Evolutionary conservation across 139 green algal genomes (phyloP), one percentile per base, ranked within the genome.

Genomic region (Coccomyxa sp.): DNA sequence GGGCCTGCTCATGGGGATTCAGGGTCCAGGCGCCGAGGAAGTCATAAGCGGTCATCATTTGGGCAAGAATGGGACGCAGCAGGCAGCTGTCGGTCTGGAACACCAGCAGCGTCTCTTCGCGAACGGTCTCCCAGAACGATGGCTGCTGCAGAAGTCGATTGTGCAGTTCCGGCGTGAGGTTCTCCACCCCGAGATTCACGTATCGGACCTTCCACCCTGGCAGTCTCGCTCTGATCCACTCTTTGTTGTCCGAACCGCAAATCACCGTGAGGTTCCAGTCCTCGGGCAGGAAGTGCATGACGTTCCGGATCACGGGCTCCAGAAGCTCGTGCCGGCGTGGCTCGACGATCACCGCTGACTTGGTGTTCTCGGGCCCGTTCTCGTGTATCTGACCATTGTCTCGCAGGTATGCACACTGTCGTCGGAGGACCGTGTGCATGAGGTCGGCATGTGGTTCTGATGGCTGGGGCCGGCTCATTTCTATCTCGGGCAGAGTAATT

Each of bases 401-500:
- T 58, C 44, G 44, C 44, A 58, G 44, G 44, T 58, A 58, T 58
- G 44, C 44, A 58, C 44, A 58, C 44, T 58, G 44, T 58, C 44
- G 44, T 58, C 44, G 44, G 44, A 58, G 44, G 44, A 58, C 44
- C 44, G 44, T 58, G 44, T 58, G 44, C 44, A 58, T 58, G 44
- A 58, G 44, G 44, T 58, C 44, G 44, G 44, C 10, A 14, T 58
- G 44, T 27, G 44, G 44, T 14, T 58, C 14, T 10, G 44, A 58
- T 58, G 44, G 44, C 44, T 58, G 44, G 44, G 44, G 44, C 44
- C 44, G 44, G 44, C 44, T 58, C 44, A 58, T 58, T 58, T 58
- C 44, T 58, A 58, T 58, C 44, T 58, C 44, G 44, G 44, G 44
- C 44, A 58, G 44, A 58, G 44, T 58, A 58, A 58, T 58, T 58